Evolutionary conservation across 2,329 filamentous ascomycete species (phyloP).

Genomic region (Cryphonectria japonica): DNA sequence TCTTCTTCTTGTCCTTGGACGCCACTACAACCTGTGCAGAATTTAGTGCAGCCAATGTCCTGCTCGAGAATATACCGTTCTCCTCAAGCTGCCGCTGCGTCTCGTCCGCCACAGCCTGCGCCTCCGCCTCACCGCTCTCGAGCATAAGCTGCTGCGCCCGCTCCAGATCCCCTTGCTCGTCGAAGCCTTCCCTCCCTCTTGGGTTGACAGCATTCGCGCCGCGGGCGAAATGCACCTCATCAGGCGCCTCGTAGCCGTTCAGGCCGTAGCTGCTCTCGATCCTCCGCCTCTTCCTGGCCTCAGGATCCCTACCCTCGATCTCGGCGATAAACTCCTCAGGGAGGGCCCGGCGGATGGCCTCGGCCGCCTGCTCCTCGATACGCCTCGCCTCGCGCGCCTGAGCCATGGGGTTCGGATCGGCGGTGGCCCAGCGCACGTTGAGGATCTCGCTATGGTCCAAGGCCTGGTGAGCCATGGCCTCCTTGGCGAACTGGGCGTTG

Average conservation of each 20-base stretch:
- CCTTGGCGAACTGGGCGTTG: slow-evolving; percentile 88
- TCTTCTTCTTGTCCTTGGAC: slow-evolving; percentile 55
- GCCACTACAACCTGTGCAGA: slow-evolving; percentile 58
- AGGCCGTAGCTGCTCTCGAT: slow-evolving; percentile 88
- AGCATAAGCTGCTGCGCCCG: slow-evolving; percentile 63
- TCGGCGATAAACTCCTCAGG: slow-evolving; percentile 91
- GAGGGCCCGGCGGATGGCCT: slow-evolving; percentile 85
- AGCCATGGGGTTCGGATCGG: slow-evolving; percentile 93
- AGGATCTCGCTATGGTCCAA: slow-evolving; percentile 90
- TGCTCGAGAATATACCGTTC: slow-evolving; percentile 77
- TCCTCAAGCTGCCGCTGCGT: slow-evolving; percentile 43
- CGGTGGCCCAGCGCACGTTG: slow-evolving; percentile 96
- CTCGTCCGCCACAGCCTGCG: slow-evolving; percentile 44
- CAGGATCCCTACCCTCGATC: slow-evolving; percentile 87
- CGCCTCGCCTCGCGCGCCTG: slow-evolving; percentile 87
- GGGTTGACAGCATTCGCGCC: slow-evolving; percentile 71
- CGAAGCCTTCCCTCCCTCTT: slow-evolving; percentile 60
- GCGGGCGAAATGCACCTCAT: slow-evolving; percentile 89
- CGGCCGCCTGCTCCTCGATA: slow-evolving; percentile 94
- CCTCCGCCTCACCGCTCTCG: slow-evolving; percentile 56
- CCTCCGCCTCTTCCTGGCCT: slow-evolving; percentile 84
- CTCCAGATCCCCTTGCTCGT: slow-evolving; percentile 51
- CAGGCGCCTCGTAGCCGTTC: slow-evolving; percentile 89
- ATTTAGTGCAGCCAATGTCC: slow-evolving; percentile 79
- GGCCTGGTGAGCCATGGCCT: slow-evolving; percentile 93